These are phyloP conservation scores for Comarum palustre DNA, from an alignment of 306 rosid genomes.

Conservation along the genomic window DNA sequence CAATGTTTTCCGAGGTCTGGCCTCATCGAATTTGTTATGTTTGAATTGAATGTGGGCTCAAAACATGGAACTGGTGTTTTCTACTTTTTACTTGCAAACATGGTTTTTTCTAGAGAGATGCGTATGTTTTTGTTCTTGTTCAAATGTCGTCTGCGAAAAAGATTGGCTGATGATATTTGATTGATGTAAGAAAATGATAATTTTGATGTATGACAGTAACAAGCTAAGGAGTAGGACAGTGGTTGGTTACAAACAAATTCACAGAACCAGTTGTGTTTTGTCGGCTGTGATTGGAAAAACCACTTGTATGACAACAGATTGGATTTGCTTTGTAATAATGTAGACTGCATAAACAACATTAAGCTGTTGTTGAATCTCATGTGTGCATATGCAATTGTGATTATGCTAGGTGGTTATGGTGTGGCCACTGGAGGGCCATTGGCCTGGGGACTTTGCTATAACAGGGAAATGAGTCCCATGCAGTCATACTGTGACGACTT, in stretches of 20 bases:
- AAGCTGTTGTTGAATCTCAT: background rate
- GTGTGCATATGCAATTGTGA: background rate
- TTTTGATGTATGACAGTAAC: background rate
- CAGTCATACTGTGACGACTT: constrained; percentile 81
- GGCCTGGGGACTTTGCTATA: constrained; percentile 95
- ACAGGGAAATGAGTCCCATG: constrained; percentile 92
- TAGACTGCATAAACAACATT: background rate
- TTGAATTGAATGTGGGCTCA: background rate
- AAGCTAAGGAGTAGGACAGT: background rate
- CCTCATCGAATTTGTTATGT: background rate
- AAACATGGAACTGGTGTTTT: no score
- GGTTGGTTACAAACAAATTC: background rate
- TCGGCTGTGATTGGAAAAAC: background rate
- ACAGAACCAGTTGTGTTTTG: background rate
- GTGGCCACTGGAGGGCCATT: constrained; percentile 95
- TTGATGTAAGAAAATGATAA: background rate
- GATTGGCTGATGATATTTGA: no score
- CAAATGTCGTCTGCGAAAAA: background rate
- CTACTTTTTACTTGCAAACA: no score
- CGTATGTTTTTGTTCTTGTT: background rate
- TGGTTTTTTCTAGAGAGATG: background rate
- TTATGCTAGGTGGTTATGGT: constrained; percentile 85
- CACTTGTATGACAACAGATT: background rate
- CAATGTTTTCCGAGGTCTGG: background rate
- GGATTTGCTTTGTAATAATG: background rate